Conservation (phyloP, 2,329 filamentous ascomycete genomes). For the Penicillium glabrum region DNA sequence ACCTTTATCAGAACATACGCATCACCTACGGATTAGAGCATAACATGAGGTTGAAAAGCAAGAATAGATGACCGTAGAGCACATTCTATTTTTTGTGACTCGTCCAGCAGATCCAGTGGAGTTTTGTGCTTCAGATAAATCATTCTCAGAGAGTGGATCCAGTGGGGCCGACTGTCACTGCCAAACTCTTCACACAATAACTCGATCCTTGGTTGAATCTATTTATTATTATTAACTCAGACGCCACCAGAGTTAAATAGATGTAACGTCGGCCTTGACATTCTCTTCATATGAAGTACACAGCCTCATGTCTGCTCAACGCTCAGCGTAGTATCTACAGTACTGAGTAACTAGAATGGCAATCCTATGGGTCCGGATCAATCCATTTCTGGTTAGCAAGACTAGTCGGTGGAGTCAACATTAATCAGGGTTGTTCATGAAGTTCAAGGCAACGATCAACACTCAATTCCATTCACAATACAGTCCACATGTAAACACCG, state of each 20-base stretch:
- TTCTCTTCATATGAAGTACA: not conserved
- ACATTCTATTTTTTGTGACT: not conserved
- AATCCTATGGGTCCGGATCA: not conserved
- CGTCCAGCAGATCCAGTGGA: not conserved
- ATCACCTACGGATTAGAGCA: not conserved
- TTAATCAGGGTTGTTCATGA: not conserved
- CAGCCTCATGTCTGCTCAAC: not conserved
- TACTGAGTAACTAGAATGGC: not conserved
- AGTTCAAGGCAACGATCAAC: not conserved
- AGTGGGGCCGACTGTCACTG: not conserved
- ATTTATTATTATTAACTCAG: not conserved
- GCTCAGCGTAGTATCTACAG: not conserved
- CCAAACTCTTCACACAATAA: not conserved
- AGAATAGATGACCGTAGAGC: not conserved
- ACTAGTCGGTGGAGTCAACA: not conserved
- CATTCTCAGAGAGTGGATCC: not conserved
- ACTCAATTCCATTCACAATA: not conserved
- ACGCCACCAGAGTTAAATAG: not conserved
- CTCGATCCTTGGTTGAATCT: not conserved
- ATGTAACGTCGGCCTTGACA: not conserved
- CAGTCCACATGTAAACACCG: not conserved
- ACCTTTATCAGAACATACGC: not conserved
- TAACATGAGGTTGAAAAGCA: not conserved
- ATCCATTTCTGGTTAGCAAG: not conserved
- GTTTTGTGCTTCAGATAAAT: slow-evolving; percentile 2